A percentile compares a stretch with the other conserved stretches of the same genome.
Conservation (phyloP, 129 eudicot genomes). For the carrot (Daucus carota) region DH1_v3.0 NC_030381.2:30736001-30736500, state of each 20-base stretch:
- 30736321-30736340: slow-evolving; percentile 95
- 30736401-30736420: slow-evolving; percentile 97
- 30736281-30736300: background rate
- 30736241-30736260: background rate
- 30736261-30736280: background rate
- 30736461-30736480: slow-evolving; percentile 89
- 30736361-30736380: slow-evolving; percentile 92
- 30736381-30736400: slow-evolving; percentile 94
- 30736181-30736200: slow-evolving; percentile 83
- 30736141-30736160: slow-evolving; percentile 91
- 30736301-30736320: slow-evolving; percentile 99
- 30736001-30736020: slow-evolving; percentile 94
- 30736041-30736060: slow-evolving; percentile 92
- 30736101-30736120: slow-evolving; percentile 94
- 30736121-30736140: slow-evolving; percentile 88
- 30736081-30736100: slow-evolving; percentile 99
- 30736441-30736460: slow-evolving; percentile 95
- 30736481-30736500: slow-evolving; percentile 96
- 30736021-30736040: slow-evolving; percentile 90
- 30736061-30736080: slow-evolving; percentile 93
- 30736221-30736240: slow-evolving; percentile 29
- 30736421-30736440: slow-evolving; percentile 92
- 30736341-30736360: slow-evolving; percentile 80
- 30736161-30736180: slow-evolving; percentile 92
- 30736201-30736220: slow-evolving; percentile 94